Evolutionary conservation across 495 filamentous ascomycete species (phyloP), one percentile per base, ranked within the genome.

Genomic region (Oidiodendron maius): DNA sequence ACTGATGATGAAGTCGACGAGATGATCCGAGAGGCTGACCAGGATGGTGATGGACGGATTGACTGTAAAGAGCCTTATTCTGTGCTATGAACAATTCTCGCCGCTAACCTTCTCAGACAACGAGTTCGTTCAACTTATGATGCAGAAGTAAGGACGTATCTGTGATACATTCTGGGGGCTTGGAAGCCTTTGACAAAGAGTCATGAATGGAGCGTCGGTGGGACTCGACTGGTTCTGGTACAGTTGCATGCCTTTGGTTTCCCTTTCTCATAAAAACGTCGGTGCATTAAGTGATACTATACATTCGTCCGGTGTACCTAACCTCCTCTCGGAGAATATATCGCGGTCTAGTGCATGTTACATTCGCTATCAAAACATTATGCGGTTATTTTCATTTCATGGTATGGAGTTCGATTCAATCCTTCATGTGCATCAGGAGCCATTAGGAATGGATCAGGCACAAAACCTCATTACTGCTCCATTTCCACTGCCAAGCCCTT

Each of bases 61-160:
- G 93, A 98, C 71, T 98, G 93, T 98, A 70, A 34, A 75, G 60
- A 16, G n/a, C n/a, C n/a, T n/a, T n/a, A n/a, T n/a, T n/a, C n/a
- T n/a, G n/a, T n/a, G n/a, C n/a, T 37, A 13, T 23, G 2, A 8
- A 8, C 22, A 34, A 23, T 46, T 18, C 9, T 11, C 20, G n/a
- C 30, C 4, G 25, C 43, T 45, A 44, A 58, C n/a, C 26, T 41
- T 35, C 8, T 41, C 16, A 98, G 93, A 98, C 74, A 97, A 98
- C 77, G 93, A 98, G 75, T 98, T 98, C 67, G 93, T 98, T 59
- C 93, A 98, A 76, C 84, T 98, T 64, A 98, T 98, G 93, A 96
- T 98, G 91, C 93, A 98, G 82, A 98, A 98, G 77, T 97, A 87
- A 78, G 67, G 15, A 59, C 62, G 60, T 63, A 67, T 18, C 40